Conservation (phyloP, 257 asterid genomes). For the Striga asiatica region DNA sequence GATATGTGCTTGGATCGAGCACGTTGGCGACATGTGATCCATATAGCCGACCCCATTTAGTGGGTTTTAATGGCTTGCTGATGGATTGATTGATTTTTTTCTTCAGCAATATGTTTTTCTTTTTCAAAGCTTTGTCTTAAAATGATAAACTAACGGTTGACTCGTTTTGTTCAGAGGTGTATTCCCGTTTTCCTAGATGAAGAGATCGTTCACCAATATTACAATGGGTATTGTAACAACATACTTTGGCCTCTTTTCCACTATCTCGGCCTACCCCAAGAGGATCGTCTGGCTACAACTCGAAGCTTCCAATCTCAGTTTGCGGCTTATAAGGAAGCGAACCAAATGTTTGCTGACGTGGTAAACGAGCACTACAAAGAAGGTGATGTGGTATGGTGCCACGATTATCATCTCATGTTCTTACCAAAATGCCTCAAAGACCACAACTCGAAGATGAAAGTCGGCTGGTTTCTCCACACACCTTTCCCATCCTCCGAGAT, state of each 20-base stretch:
- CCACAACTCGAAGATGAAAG: slow-evolving; percentile 61
- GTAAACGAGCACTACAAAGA: slow-evolving; percentile 66
- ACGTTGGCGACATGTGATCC: too few relatives aligned
- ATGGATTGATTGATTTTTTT: too few relatives aligned
- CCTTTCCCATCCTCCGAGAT: slow-evolving; percentile 90
- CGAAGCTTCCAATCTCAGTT: slow-evolving; percentile 86
- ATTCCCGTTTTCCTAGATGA: slow-evolving; percentile 84
- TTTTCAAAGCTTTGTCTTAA: too few relatives aligned
- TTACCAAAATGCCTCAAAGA: slow-evolving; percentile 76
- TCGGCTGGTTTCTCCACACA: slow-evolving; percentile 93
- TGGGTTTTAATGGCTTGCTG: too few relatives aligned
- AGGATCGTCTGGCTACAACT: slow-evolving; percentile 89
- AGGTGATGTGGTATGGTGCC: slow-evolving; percentile 95
- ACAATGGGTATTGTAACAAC: slow-evolving; percentile 83
- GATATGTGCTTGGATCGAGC: too few relatives aligned
- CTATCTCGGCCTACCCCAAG: slow-evolving; percentile 86
- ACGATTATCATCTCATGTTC: slow-evolving; percentile 86
- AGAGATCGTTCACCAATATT: slow-evolving; percentile 73
- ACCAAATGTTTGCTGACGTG: slow-evolving; percentile 81
- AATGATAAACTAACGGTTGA: too few relatives aligned
- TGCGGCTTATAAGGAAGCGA: slow-evolving; percentile 74
- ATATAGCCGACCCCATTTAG: too few relatives aligned
- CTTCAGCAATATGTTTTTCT: too few relatives aligned
- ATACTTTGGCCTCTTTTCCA: slow-evolving; percentile 92
- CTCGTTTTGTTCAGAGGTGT: slow-evolving; percentile 84